Evolutionary conservation across 148 eudicot species (phyloP).

Genomic region (Chenopodium suecicum): DNA sequence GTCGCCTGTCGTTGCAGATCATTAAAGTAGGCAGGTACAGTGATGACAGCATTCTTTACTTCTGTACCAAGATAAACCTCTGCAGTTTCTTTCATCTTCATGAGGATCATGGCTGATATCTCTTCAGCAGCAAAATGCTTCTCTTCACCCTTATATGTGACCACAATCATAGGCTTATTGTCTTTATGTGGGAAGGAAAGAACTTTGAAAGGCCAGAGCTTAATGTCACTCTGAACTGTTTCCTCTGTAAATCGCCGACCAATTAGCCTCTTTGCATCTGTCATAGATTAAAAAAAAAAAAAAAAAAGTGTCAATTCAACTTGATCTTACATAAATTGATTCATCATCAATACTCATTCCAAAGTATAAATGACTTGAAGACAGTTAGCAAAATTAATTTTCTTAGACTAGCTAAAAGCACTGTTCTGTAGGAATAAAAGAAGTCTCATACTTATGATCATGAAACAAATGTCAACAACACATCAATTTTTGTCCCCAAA

Average conservation of each 20-base stretch:
- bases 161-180: neutral
- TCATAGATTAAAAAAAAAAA: too few species aligned
- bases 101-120: neutral
- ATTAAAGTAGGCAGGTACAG: neutral
- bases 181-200: neutral
- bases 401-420: too few species aligned
- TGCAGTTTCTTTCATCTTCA: neutral
- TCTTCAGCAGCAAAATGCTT: neutral
- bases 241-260: neutral
- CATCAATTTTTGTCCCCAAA: too few species aligned
- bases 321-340: too few species aligned
- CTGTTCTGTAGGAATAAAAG: too few species aligned
- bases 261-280: constrained; percentile 5
- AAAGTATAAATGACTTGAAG: too few species aligned
- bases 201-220: neutral
- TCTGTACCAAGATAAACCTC: neutral
- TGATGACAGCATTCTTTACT: neutral
- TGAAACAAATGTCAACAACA: too few species aligned
- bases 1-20: neutral
- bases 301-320: too few species aligned
- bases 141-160: neutral
- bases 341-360: too few species aligned
- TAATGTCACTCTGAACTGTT: neutral
- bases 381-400: too few species aligned
- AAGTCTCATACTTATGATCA: too few species aligned